These are phyloP conservation scores for Pythium chondricola DNA, from an alignment of 352 stramenopile species.

Conservation along the genomic window DNA sequence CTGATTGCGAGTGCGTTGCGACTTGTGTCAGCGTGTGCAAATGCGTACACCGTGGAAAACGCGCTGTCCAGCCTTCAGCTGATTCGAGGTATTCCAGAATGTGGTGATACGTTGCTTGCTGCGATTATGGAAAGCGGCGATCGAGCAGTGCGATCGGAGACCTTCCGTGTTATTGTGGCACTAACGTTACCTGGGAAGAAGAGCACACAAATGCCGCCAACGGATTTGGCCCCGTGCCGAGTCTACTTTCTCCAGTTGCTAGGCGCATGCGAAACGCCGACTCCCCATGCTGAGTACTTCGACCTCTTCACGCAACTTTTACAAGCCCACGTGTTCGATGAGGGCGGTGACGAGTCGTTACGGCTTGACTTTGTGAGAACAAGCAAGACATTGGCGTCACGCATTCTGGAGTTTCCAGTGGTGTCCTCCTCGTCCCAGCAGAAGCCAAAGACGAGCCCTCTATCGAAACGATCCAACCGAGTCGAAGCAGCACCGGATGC, in stretches of 20 bases:
- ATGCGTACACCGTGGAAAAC: background rate
- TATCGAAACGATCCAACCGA: background rate
- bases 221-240: conserved; percentile 6
- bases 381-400: conserved; percentile 9
- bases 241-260: conserved; percentile 18
- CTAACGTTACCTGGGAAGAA: conserved; percentile 22
- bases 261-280: conserved; percentile 2
- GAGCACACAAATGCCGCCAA: conserved; percentile 40
- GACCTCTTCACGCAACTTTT: conserved; percentile 14
- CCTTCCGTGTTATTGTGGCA: conserved; percentile 7
- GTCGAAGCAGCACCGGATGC: conserved; percentile 9
- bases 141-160: conserved; percentile 6
- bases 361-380: conserved; percentile 18
- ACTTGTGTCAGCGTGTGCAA: background rate
- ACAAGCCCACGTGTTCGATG: background rate
- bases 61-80: background rate
- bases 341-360: background rate
- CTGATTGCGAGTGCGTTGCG: conserved; percentile 21
- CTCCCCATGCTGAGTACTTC: conserved; percentile 15
- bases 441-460: background rate
- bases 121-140: conserved; percentile 11
- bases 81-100: conserved; percentile 1
- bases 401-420: conserved; percentile 14
- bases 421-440: background rate
- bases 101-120: conserved; percentile 9